phyloP scores from a whole-genome alignment of 1,284 basidiomycete genomes.

The Malassezia caprae region DNA sequence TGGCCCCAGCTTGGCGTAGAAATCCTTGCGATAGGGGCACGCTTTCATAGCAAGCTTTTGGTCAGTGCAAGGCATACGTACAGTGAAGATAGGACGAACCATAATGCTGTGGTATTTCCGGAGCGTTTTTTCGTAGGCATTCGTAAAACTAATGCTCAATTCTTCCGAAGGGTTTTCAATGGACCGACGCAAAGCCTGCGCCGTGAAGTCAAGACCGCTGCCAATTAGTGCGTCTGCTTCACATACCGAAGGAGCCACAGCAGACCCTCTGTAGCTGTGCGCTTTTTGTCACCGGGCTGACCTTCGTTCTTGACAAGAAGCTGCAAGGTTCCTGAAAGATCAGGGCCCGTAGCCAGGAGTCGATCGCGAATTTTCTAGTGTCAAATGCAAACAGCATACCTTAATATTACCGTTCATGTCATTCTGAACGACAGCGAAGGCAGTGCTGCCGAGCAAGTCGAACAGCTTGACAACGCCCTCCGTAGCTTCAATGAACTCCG shows the following conservation, averaged over 20 bases:
- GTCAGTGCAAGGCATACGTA: conserved; percentile 11
- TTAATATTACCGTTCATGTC: conserved; percentile 88
- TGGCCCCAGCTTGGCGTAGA: conserved; percentile 77
- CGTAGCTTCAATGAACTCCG: conserved; percentile 76
- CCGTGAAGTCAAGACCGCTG: conserved; percentile 82
- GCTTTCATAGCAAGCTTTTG: conserved; percentile 84
- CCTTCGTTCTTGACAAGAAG: conserved; percentile 69
- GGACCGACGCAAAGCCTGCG: conserved; percentile 65
- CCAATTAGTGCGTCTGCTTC: neutral
- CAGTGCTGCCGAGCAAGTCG: conserved; percentile 81
- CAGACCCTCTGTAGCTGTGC: conserved; percentile 75
- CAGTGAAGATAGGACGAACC: conserved; percentile 67
- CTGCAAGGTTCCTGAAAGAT: conserved; percentile 66
- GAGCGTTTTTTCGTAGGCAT: conserved; percentile 71
- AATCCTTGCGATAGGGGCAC: conserved; percentile 79
- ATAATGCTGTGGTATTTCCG: conserved; percentile 81
- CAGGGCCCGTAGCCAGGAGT: conserved; percentile 59
- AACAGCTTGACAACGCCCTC: conserved; percentile 83
- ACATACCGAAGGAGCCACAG: conserved; percentile 72
- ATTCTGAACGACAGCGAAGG: conserved; percentile 72
- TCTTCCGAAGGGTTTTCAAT: conserved; percentile 63
- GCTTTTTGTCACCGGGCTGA: conserved; percentile 67
- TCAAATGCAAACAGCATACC: conserved; percentile 18
- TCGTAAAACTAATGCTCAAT: conserved; percentile 65
- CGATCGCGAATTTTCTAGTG: conserved; percentile 58